These are phyloP conservation scores for Lactifluus subvellereus DNA, from an alignment of 768 basidiomycete species.

Conservation along the genomic window DNA sequence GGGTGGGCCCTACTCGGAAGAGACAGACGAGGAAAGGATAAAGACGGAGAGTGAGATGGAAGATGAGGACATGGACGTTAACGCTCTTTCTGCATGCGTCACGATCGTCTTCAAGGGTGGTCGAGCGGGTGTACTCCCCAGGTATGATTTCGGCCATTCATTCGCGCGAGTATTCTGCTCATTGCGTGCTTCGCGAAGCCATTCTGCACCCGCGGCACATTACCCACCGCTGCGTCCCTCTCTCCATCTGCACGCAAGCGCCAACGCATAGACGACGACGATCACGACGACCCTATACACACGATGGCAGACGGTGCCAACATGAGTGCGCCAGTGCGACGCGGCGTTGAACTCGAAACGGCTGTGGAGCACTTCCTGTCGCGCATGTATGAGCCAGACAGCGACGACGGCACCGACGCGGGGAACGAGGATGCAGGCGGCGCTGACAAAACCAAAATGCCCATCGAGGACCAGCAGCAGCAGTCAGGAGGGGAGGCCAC, in stretches of 20 bases:
- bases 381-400: conserved; percentile 15
- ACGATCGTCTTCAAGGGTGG: conserved; percentile 22
- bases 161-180: background rate
- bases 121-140: conserved; percentile 6
- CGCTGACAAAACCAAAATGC: background rate
- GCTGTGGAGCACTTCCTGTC: conserved; percentile 30
- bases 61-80: conserved; percentile 18
- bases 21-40: conserved; percentile 5
- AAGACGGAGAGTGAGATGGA: conserved; percentile 8
- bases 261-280: conserved; percentile 11
- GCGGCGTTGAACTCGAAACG: conserved; percentile 30
- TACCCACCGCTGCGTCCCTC: background rate
- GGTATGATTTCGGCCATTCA: background rate
- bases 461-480: background rate
- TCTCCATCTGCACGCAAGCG: conserved; percentile 23
- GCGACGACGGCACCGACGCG: background rate
- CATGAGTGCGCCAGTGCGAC: background rate
- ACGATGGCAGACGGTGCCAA: background rate
- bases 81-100: conserved; percentile 15
- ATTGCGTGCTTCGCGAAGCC: conserved; percentile 21
- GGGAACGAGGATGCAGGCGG: background rate
- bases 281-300: conserved; percentile 4
- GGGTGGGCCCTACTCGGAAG: conserved; percentile 9
- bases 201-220: conserved; percentile 23
- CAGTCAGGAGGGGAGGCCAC: background rate